Percentiles rank a stretch among this genome's conserved stretches.
Evolutionary conservation across 352 stramenopile genomes (phyloP).

Genomic region (Pythium aristosporum): DNA sequence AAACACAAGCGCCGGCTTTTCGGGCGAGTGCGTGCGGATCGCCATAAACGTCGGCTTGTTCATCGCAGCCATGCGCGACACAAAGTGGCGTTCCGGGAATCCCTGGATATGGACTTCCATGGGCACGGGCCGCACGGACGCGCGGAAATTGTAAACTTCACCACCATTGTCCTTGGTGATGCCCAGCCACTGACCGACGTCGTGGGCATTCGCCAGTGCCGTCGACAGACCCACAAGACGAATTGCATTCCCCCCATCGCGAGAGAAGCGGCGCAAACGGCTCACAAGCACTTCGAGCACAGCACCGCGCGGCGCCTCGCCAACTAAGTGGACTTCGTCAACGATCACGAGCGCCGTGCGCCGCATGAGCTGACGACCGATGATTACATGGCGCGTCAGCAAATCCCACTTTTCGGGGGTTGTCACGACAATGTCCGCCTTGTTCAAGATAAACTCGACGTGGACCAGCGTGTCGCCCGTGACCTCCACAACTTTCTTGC

Average conservation of each 20-base stretch:
- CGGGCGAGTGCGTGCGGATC: constrained; percentile 94
- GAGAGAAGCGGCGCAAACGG: constrained; percentile 59
- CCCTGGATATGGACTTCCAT: constrained; percentile 97
- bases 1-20: constrained; percentile 96
- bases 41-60: constrained; percentile 99
- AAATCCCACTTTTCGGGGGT: constrained; percentile 99
- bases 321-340: constrained; percentile 98
- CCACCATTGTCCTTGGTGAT: constrained; percentile 77
- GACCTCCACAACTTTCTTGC: constrained; percentile 95
- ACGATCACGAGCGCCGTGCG: constrained; percentile 92
- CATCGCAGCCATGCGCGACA: constrained; percentile 98
- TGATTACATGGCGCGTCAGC: constrained; percentile 90
- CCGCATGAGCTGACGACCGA: constrained; percentile 66
- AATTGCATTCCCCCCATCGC: constrained; percentile 57
- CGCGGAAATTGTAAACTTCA: constrained; percentile 93
- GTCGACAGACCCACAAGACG: constrained; percentile 96
- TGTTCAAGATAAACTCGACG: constrained; percentile 81
- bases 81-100: constrained; percentile 96
- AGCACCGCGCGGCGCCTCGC: constrained; percentile 92
- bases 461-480: constrained; percentile 97
- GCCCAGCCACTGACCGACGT: constrained; percentile 97
- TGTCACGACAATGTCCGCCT: constrained; percentile 96
- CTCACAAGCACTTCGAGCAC: constrained; percentile 92
- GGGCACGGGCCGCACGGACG: constrained; percentile 95
- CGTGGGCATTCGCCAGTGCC: constrained; percentile 94